Evolutionary conservation across 768 basidiomycete genomes (phyloP).

Genomic region (Gyrodon lividus): DNA sequence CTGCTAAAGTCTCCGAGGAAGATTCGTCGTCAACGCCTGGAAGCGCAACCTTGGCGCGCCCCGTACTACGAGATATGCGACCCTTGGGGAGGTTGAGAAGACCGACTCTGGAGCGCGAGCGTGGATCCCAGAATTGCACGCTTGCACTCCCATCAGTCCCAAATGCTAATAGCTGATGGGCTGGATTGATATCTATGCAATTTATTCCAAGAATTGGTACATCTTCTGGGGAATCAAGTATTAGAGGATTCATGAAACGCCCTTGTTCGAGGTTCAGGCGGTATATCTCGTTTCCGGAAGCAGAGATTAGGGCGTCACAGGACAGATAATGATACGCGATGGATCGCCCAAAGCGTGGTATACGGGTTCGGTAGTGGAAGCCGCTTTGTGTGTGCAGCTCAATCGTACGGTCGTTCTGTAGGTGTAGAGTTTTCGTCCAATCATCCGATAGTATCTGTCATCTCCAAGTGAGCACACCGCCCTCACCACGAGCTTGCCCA

Average conservation of each 20-base stretch:
- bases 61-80: slow-evolving; percentile 46
- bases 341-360: slow-evolving; percentile 91
- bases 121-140: slow-evolving; percentile 95
- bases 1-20: slow-evolving; percentile 39
- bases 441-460: slow-evolving; percentile 89
- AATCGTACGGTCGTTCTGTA: slow-evolving; percentile 93
- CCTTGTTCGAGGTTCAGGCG: slow-evolving; percentile 96
- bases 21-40: slow-evolving; percentile 36
- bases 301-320: slow-evolving; percentile 85
- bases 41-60: slow-evolving; percentile 28
- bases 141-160: slow-evolving; percentile 85
- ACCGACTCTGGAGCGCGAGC: slow-evolving; percentile 76
- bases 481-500: neutral
- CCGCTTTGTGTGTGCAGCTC: slow-evolving; percentile 94
- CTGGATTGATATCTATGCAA: slow-evolving; percentile 87
- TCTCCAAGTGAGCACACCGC: slow-evolving; percentile 2
- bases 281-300: slow-evolving; percentile 84
- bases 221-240: slow-evolving; percentile 49
- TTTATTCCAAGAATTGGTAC: slow-evolving; percentile 82
- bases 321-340: slow-evolving; percentile 93
- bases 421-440: slow-evolving; percentile 97
- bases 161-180: slow-evolving; percentile 86
- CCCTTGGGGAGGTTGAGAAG: slow-evolving; percentile 58
- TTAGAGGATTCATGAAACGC: slow-evolving; percentile 81
- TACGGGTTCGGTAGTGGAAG: slow-evolving; percentile 87